A percentile compares a stretch with the other conserved stretches of the same genome.
These are phyloP conservation scores for Tephrocybe sp. DNA, from an alignment of 768 basidiomycete species.

Conservation along the genomic window DNA sequence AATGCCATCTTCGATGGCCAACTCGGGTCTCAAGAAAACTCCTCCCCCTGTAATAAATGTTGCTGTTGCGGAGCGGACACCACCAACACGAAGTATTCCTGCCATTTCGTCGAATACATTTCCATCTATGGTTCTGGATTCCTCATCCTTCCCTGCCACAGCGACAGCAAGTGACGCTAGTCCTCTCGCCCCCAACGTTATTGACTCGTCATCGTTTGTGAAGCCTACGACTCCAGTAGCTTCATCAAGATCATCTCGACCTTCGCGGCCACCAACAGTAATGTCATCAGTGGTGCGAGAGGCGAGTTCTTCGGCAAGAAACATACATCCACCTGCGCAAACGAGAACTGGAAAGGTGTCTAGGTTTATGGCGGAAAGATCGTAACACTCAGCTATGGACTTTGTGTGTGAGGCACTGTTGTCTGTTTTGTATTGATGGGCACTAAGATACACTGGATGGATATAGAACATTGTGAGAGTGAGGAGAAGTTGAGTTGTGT, in stretches of 20 bases:
- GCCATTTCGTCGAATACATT: constrained; percentile 12
- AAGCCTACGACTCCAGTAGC: neutral
- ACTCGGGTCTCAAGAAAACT: constrained; percentile 13
- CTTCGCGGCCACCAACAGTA: constrained; percentile 7
- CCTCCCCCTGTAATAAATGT: constrained; percentile 12
- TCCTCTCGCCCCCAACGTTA: constrained; percentile 7
- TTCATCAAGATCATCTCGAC: constrained; percentile 1
- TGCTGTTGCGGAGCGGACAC: constrained; percentile 23
- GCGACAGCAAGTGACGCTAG: neutral
- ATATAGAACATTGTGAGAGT: constrained; percentile 15
- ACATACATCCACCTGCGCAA: neutral
- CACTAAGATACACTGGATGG: constrained; percentile 23
- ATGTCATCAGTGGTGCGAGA: constrained; percentile 10
- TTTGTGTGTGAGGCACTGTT: constrained; percentile 13
- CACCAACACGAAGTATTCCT: constrained; percentile 8
- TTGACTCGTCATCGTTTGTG: constrained; percentile 19
- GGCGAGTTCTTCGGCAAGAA: neutral
- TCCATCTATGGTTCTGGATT: constrained; percentile 33
- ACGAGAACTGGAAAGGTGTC: constrained; percentile 20
- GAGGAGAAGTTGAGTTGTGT: neutral
- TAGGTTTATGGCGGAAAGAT: constrained; percentile 32
- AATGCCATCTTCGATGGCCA: constrained; percentile 10
- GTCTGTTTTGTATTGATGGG: constrained; percentile 16
- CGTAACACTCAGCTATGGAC: neutral
- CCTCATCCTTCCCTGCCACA: constrained; percentile 35